Evolutionary conservation across 2,329 filamentous ascomycete species (phyloP), one percentile per base, ranked within the genome.

Genomic region (Xylaria arbuscula): DNA sequence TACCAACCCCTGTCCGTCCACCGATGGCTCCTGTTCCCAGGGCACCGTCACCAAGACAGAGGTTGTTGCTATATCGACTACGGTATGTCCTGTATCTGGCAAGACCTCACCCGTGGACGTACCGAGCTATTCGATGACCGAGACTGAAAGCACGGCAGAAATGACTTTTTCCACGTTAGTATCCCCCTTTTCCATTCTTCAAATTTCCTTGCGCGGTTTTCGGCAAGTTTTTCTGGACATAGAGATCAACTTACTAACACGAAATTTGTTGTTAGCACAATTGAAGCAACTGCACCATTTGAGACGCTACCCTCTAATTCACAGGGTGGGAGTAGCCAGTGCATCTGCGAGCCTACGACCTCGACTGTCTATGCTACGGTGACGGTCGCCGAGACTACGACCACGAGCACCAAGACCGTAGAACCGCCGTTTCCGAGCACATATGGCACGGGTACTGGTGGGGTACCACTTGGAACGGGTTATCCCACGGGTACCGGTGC

Each of bases 51-150:
- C 73, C 42, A 45, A n/a, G 42, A 78, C 76, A 1, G 75, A 76
- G 19, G 62, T 73, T 17, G 57, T 78, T 53, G 72, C 76, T 15
- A 68, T 77, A 1, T 78, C 76, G 32, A 78, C 76, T 2, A 78
- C 76, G 17, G 69, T 78, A 22, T 77, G 75, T 34, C 75, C 76
- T 6, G 75, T 77, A 5, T 62, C 72, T 10, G 72, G 72, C 15
- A 38, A 71, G 42, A 67, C 70, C 1, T 45, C 48, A 19, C 38
- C 68, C 2, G 36, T 55, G 7, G 73, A 76, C 36, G 73, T 75
- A 36, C 72, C 76, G 11, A 77, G 73, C 61, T 78, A 76, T 50
- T 67, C 72, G 34, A 75, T 74, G 72, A 78, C 72, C 57, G 69
- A 72, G 40, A 54, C 36, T 2, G 65, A 62, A 2, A 72, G 73